Base-by-base conservation (phyloP, 192 early-diverging fungal species). In the Rhizophagus clarus region DNA sequence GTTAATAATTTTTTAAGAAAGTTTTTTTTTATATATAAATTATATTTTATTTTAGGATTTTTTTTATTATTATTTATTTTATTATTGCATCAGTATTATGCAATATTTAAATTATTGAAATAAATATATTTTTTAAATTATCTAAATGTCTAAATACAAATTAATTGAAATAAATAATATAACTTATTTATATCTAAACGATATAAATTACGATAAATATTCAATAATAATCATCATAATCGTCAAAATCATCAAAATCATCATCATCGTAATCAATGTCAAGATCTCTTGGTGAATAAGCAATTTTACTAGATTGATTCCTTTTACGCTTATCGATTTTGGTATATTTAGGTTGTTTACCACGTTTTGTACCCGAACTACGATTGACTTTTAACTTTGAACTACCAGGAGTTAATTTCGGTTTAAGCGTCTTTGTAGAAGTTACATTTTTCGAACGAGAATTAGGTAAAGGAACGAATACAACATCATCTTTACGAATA, bases 191-290 rank as follows among this genome's bases (percentile, higher is more conserved):
- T n/a, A n/a, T n/a, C n/a, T n/a, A n/a, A n/a, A n/a, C n/a, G n/a
- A n/a, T n/a, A n/a, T n/a, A n/a, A n/a, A n/a, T n/a, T n/a, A n/a
- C n/a, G 6, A 24, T 2, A 62, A 62, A 62, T 26, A 0, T 11
- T 63, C 24, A n/a, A 10, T 26, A 28, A 63, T 63, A 64, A 28
- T 26, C 62, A 28, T 28, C 28, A 64, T 64, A 28, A 28, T 26
- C 62, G 12, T 64, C n/a, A 64, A 29, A 28, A 28, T n/a, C 61
- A 63, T 63, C 61, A n/a, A 26, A 5, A 28, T 24, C n/a, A 10
- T 64, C 26, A 28, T 64, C 61, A 63, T 63, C 62, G 29, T 64
- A 64, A 64, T 64, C 62, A 26, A 64, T 64, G 9, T 64, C 62
- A 64, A 29, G 29, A 29, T 64, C 10, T 64, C 24, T 64, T 24